Percentiles rank a stretch among this genome's conserved stretches.
Conservation (phyloP, 768 basidiomycete genomes). For the Calocybe gangraenosa region DNA sequence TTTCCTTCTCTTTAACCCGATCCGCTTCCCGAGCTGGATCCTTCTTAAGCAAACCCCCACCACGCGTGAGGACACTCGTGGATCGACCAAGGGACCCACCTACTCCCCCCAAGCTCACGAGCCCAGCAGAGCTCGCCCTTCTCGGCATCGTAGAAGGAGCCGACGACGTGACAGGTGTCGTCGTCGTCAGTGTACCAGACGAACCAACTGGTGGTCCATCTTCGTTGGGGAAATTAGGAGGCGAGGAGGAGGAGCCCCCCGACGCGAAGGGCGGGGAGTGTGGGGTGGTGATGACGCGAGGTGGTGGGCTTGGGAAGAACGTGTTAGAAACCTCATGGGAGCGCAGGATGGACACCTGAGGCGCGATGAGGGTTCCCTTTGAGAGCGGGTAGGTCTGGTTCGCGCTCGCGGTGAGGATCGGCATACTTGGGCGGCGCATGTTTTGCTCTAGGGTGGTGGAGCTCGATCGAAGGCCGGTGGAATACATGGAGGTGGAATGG, state of each 20-base stretch:
- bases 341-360: constrained; percentile 4
- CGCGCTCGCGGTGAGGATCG: constrained; percentile 15
- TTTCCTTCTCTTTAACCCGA: constrained; percentile 17
- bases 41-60: constrained; percentile 11
- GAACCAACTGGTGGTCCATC: neutral
- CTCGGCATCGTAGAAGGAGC: constrained; percentile 10
- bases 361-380: neutral
- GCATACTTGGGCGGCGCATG: constrained; percentile 24
- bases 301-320: constrained; percentile 1
- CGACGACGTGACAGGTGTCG: constrained; percentile 1
- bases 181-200: neutral
- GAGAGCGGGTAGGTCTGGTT: constrained; percentile 9
- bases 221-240: neutral
- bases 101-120: constrained; percentile 6
- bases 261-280: constrained; percentile 11
- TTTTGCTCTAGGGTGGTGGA: constrained; percentile 10
- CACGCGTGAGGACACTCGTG: constrained; percentile 15
- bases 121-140: constrained; percentile 17
- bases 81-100: constrained; percentile 17
- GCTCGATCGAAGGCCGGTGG: constrained; percentile 11
- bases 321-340: constrained; percentile 1
- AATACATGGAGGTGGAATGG: constrained; percentile 26
- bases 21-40: constrained; percentile 13
- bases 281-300: neutral
- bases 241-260: too few relatives aligned